These are phyloP conservation scores for Candida sanyaensis DNA, from an alignment of 1,139 yeast species.

Conservation along the genomic window DNA sequence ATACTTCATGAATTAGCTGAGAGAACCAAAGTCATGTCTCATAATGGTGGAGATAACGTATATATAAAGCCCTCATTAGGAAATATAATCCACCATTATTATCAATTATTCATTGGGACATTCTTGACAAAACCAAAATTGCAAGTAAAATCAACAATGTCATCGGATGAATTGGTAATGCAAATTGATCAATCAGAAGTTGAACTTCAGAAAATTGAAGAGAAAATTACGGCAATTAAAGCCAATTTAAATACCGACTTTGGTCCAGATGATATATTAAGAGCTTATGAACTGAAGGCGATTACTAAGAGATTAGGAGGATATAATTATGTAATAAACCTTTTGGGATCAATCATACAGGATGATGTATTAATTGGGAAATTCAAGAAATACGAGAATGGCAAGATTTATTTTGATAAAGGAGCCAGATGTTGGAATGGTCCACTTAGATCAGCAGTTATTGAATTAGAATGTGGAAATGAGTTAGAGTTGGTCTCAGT, in stretches of 20 bases:
- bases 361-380: conserved; percentile 60
- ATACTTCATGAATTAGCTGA: conserved; percentile 15
- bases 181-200: conserved; percentile 14
- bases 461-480: conserved; percentile 69
- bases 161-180: conserved; percentile 10
- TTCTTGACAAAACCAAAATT: conserved; percentile 12
- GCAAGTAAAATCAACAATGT: conserved; percentile 7
- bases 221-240: conserved; percentile 18
- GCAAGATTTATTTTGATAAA: conserved; percentile 44
- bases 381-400: conserved; percentile 35
- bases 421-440: conserved; percentile 98
- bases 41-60: conserved; percentile 1
- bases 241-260: conserved; percentile 32
- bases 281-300: conserved; percentile 57
- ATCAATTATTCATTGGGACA: conserved; percentile 12
- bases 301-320: conserved; percentile 59
- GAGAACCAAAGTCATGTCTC: conserved; percentile 15
- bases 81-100: conserved; percentile 29
- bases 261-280: conserved; percentile 66
- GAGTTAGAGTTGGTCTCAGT: conserved; percentile 59
- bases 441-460: conserved; percentile 72
- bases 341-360: conserved; percentile 60
- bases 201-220: conserved; percentile 22
- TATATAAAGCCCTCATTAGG: conserved; percentile 21
- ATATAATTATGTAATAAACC: conserved; percentile 67